A percentile compares a stretch with the other conserved stretches of the same genome.
phyloP scores from a whole-genome alignment of 1,139 yeast species.

The Taphrina sp. region DNA sequence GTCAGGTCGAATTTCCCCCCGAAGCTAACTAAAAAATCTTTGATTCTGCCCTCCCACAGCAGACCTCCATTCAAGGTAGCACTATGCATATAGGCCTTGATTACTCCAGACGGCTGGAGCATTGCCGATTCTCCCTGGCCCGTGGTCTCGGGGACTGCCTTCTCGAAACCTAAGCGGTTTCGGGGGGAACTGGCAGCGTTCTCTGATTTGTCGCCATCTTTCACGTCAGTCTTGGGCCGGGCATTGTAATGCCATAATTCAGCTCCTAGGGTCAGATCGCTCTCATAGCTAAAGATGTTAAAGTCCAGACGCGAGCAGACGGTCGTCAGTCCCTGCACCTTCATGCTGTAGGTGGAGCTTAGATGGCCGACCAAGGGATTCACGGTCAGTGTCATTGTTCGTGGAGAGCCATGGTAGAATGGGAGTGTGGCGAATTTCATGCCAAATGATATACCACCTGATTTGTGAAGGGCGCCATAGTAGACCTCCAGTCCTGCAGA shows the following conservation, averaged over 20 bases:
- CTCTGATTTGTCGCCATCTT: background rate
- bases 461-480: conserved; percentile 77
- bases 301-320: conserved; percentile 85
- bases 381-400: conserved; percentile 79
- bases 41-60: conserved; percentile 84
- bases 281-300: conserved; percentile 84
- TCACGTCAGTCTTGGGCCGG: background rate
- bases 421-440: conserved; percentile 82
- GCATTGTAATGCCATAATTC: conserved; percentile 61
- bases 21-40: conserved; percentile 74
- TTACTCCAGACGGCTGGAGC: conserved; percentile 50
- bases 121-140: conserved; percentile 44
- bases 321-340: conserved; percentile 52
- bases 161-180: conserved; percentile 19
- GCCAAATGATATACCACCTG: conserved; percentile 63
- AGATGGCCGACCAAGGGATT: conserved; percentile 91
- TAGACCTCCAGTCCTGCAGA: conserved; percentile 85
- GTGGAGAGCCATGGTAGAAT: conserved; percentile 80
- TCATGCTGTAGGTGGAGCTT: conserved; percentile 83
- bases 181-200: background rate
- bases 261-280: conserved; percentile 81
- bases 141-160: conserved; percentile 5
- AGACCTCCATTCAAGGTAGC: conserved; percentile 57
- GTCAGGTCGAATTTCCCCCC: conserved; percentile 49
- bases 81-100: conserved; percentile 72